Evolutionary conservation across 805 yeast species (phyloP), one percentile per base, ranked within the genome.

Genomic region (Pichia deserticola): DNA sequence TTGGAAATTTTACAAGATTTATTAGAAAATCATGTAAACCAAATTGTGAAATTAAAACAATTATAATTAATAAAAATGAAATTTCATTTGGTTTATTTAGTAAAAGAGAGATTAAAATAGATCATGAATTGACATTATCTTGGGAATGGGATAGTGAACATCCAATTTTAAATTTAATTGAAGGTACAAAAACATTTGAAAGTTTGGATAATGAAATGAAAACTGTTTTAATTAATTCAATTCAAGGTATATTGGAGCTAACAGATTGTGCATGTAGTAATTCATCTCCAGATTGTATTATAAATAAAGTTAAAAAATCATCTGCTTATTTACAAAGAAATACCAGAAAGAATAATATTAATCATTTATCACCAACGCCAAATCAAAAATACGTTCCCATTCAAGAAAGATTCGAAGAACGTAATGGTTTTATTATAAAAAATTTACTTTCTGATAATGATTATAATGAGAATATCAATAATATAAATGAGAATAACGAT

Each of bases 71-170:
- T 11, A 63, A 66, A 39, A 45, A 60, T 0, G 55, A 51, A 36
- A 65, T 76, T 44, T 76, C 74, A 48, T 81, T 86, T 60, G 70
- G 79, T 8, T 72, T 87, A 9, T 70, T 70, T 32, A 78, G 96
- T 0, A 64, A 74, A 1, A 74, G 71, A 44, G 77, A 78, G 3
- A 77, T 90, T 30, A 70, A 72, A 46, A 65, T 73, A 9, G 89
- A 81, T n/a, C 78, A 81, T 38, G 97, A 90, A 60, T 66, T 92
- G 25, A 76, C 90, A 0, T 65, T 89, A 9, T 78, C 82, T 2
- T 92, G 98, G 98, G 87, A 84, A 52, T 92, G 97, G 96, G 96
- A 89, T 60, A 61, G 66, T 4, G 54, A 69, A 15, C 96, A 89
- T 62, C 96, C 97, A 2, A 85, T 89, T 37, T 68, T 71, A 47